These are phyloP conservation scores for Jimgerdemannia lactiflua DNA, from an alignment of 192 early-diverging fungal species.

Conservation along the genomic window DNA sequence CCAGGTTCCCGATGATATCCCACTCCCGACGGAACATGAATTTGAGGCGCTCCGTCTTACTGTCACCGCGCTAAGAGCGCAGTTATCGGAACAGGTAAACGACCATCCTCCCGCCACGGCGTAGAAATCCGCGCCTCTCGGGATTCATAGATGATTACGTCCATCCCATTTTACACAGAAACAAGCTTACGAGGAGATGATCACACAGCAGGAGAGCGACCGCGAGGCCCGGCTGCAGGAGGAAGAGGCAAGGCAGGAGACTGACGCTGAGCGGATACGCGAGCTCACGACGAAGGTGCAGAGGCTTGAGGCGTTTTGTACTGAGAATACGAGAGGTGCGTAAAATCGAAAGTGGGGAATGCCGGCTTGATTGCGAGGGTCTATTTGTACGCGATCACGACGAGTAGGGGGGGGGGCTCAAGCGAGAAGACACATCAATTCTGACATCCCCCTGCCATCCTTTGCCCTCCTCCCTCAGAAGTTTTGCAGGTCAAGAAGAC, in stretches of 20 bases:
- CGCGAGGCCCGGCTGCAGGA: constrained; percentile 39
- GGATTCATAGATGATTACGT: neutral
- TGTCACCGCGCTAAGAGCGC: constrained; percentile 2
- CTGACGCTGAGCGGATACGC: constrained; percentile 39
- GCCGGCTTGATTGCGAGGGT: no score
- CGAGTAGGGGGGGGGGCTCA: no score
- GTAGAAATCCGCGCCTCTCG: neutral
- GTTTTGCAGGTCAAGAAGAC: no score
- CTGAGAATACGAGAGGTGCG: constrained; percentile 3
- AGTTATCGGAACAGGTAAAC: constrained; percentile 20
- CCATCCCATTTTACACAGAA: constrained; percentile 19
- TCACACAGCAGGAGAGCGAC: constrained; percentile 41
- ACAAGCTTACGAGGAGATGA: constrained; percentile 39
- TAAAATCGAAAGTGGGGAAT: no score
- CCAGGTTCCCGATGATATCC: no score
- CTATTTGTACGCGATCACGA: no score
- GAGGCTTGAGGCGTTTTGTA: constrained; percentile 38
- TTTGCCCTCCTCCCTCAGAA: no score
- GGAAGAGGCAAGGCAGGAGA: constrained; percentile 34
- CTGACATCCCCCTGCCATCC: no score
- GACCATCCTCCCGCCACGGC: neutral
- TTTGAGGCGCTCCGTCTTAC: no score
- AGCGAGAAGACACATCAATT: no score
- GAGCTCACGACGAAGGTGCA: constrained; percentile 35
- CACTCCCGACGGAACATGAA: no score